Evolutionary conservation across 192 early-diverging fungal species (phyloP), one percentile per base, ranked within the genome.

Genomic region (Backusella australiensis): DNA sequence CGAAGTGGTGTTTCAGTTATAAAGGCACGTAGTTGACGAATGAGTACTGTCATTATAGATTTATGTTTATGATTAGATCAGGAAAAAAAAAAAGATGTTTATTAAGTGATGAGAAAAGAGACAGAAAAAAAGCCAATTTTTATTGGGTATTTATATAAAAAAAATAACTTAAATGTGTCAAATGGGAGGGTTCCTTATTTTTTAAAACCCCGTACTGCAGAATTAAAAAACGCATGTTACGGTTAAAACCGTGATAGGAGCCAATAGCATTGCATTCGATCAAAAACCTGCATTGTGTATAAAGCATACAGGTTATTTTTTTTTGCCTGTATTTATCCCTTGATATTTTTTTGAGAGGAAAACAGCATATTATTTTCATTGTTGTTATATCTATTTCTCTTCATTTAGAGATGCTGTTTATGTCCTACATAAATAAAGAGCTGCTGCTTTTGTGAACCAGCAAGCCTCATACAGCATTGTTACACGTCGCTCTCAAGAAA

Each of bases 21-120:
- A 49, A 77, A 32, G 3, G 69, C 21, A 32, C 69, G 32, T 38
- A 77, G 46, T 35, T 59, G 66, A 26, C 76, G 76, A n/a, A 77
- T 39, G 26, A 77, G 23, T 29, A 77, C 14, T 39, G 68, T 39
- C 76, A 77, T 77, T 34, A 36, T 67, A 38, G 23, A 63, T 63
- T 4, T 53, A n/a, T 53, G 17, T 34, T 23, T 69, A 23, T 53
- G 19, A 53, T 8, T 73, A 38, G n/a, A 56, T 56, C 53, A 56
- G 53, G 11, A 56, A 56, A 56, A 32, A 32, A 32, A 32, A 32
- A 32, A 23, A 11, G 3, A 23, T 26, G 11, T 56, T 56, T 56
- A 56, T 11, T 63, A 35, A 59, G 9, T 56, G 17, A 38, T 35
- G 34, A 38, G 52, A 36, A 59, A 17, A 52, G n/a, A 19, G 34